Evolutionary conservation across 108 stramenopile species (phyloP), one percentile per base, ranked within the genome.

Genomic region (Parietichytrium sp.): DNA sequence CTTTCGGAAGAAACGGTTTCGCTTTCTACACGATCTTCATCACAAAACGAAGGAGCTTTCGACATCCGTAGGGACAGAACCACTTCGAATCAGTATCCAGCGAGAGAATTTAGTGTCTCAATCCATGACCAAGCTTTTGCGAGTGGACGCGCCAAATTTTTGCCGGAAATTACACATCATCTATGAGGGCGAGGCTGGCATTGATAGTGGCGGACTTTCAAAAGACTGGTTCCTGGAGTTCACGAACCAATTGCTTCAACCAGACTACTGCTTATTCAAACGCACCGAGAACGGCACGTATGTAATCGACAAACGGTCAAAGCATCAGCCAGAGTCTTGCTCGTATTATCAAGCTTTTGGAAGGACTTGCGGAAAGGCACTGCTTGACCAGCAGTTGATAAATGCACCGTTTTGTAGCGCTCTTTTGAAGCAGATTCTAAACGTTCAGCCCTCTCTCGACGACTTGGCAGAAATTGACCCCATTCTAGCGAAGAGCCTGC

Each of bases 171-270:
- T 78, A 4, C 33, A 80, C 25, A 33, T 84, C 0, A 51, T 80
- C 3, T 84, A 55, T 27, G 52, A 47, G 10, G 83, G 83, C 4
- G 83, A 84, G 53, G 33, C 51, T 8, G 83, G 83, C 0, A 80
- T 84, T 16, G 83, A 84, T 48, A 27, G 38, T 16, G 83, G 83
- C 25, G 83, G 83, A 2, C 48, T 84, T 3, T 53, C 83, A 23
- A 80, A 80, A 27, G 83, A 84, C 53, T 84, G 83, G 83, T 84
- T 29, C 54, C 29, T 84, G 23, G 79, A 45, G 15, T 72, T 72
- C 45, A 72, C 20, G n/a, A 36, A 45, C 42, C 38, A 33, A 16
- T 45, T 72, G 42, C 61, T 72, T 16, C 61, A 72, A 42, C 61
- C 61, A 33, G 61, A 27, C 8, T 72, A 72, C 20, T 36, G 61